Conservation (phyloP, 257 asterid species). For the Solanum bulbocastanum region DNA sequence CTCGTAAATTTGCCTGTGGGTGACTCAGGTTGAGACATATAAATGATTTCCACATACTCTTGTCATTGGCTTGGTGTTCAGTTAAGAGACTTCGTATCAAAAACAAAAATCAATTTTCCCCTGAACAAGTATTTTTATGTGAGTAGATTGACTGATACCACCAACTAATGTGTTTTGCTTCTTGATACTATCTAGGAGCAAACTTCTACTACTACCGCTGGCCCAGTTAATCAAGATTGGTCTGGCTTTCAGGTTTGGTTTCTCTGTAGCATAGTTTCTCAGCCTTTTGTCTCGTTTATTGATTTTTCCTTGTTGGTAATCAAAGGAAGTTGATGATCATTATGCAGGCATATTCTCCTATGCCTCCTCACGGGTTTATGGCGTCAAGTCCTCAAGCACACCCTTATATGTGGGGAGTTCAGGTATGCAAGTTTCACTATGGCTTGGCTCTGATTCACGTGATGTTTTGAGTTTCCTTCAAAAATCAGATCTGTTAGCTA, state of each 20-base stretch:
- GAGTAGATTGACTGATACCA: background rate
- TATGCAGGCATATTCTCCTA: slow-evolving; percentile 73
- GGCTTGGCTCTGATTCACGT: background rate
- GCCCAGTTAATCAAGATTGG: slow-evolving; percentile 74
- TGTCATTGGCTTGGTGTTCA: background rate
- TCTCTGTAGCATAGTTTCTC: background rate
- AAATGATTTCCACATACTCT: background rate
- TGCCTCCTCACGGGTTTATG: slow-evolving; percentile 85
- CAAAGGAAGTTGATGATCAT: slow-evolving; percentile 8
- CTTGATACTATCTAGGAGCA: slow-evolving; percentile 47
- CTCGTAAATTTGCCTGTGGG: background rate
- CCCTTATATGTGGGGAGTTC: slow-evolving; percentile 99
- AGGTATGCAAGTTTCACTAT: slow-evolving; percentile 28
- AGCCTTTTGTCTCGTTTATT: slow-evolving; percentile 6
- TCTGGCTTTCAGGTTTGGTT: slow-evolving; percentile 81
- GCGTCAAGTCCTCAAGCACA: slow-evolving; percentile 81
- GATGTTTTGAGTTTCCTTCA: background rate
- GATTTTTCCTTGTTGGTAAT: background rate
- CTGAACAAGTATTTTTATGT: background rate
- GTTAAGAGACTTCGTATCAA: background rate
- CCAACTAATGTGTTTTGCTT: background rate
- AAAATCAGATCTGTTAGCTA: background rate
- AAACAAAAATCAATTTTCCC: background rate
- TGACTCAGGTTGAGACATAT: background rate
- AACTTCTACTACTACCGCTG: slow-evolving; percentile 33